These are phyloP conservation scores for Didymella pinodella DNA, from an alignment of 2,329 filamentous ascomycete species.

Conservation along the genomic window DNA sequence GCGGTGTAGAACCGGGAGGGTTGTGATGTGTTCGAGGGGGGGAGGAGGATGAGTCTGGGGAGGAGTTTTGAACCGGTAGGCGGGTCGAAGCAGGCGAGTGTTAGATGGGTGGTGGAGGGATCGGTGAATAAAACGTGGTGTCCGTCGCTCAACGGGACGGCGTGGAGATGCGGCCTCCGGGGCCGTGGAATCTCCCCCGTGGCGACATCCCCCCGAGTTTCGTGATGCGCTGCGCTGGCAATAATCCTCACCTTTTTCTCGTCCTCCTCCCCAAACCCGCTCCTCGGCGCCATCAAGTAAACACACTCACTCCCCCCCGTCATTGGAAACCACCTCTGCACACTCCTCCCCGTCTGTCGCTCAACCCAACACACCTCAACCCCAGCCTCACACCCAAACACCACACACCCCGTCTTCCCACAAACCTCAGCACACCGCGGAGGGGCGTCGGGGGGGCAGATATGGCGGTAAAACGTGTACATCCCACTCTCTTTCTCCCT, in stretches of 20 bases:
- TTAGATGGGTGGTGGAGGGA: conserved; percentile 44
- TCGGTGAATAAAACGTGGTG: conserved; percentile 71
- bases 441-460: conserved; percentile 68
- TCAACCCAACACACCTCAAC: conserved; percentile 71
- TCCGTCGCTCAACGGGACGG: conserved; percentile 71
- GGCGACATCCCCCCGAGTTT: conserved; percentile 31
- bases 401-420: conserved; percentile 69
- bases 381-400: conserved; percentile 69
- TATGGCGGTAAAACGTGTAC: conserved; percentile 57
- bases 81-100: too few species aligned
- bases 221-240: conserved; percentile 64
- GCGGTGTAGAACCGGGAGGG: conserved; percentile 58
- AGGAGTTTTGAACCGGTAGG: too few species aligned
- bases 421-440: conserved; percentile 72
- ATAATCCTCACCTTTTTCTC: conserved; percentile 46
- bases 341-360: conserved; percentile 57
- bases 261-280: too few species aligned
- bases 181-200: too few species aligned
- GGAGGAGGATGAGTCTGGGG: conserved; percentile 54
- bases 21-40: conserved; percentile 32
- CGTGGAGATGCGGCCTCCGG: conserved; percentile 45
- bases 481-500: conserved; percentile 31
- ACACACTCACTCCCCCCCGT: conserved; percentile 29
- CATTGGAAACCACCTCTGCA: conserved; percentile 65
- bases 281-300: too few species aligned